Base-by-base conservation (phyloP, 805 yeast species). In the Maudiozyma serrabonitensis region DNA sequence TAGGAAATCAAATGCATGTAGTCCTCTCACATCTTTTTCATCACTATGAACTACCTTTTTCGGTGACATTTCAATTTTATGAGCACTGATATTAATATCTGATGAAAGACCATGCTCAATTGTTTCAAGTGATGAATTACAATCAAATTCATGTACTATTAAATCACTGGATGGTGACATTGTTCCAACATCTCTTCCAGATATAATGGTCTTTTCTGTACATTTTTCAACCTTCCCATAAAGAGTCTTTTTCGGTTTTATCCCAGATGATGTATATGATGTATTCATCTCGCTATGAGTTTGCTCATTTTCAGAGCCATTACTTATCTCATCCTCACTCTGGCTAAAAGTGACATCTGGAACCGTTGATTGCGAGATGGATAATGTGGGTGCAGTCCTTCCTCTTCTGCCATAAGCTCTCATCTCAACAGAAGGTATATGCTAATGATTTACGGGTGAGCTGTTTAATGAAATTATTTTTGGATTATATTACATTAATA, bases 1-100 rank as follows among this genome's bases (percentile, higher is more conserved):
- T n/a, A 63, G 38, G 42, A 63, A 53, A 32, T 58, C 61, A 46
- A 61, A 61, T 1, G 57, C 57, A 16, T 52, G 54, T 11, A 55
- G 31, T 19, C 53, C 50, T 8, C 23, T 13, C 15, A 39, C 6
- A 39, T 12, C 13, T 39, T 39, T 19, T 23, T 28, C 12, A 28
- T 28, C 32, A 7, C 3, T 13, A 19, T 39, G 15, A 19, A 23
- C 16, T 9, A 6, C n/a, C 13, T 15, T 39, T 39, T 39, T 39
- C 16, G 32, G 32, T 28, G 40, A 37, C 18, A 37, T 16, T 7
- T 37, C 40, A 37, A 8, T 3, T 15, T 28, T 28, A 8, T 28
- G 38, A 35, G 38, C 11, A 35, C 11, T 13, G 5, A 35, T 35
- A 15, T 35, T 35, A n/a, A 13, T 11, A 35, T 35, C 38, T 8